These are phyloP conservation scores for Schizochytrium sp. DNA, from an alignment of 108 stramenopile species.

Conservation along the genomic window DNA sequence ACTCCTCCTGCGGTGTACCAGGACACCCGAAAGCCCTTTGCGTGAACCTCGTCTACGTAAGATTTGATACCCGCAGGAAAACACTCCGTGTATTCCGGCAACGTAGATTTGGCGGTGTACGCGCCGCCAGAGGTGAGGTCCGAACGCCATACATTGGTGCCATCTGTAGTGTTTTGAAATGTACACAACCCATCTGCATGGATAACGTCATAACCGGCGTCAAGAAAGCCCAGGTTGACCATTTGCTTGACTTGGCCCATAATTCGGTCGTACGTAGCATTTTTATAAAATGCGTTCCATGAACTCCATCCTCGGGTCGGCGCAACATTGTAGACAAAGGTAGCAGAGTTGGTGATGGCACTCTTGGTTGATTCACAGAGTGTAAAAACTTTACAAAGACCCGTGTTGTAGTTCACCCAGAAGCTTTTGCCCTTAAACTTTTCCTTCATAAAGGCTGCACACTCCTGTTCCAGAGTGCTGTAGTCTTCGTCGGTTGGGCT, in stretches of 20 bases:
- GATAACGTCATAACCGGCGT: conserved; percentile 2
- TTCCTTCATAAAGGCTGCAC: too few species aligned
- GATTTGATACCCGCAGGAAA: not conserved
- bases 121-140: not conserved
- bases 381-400: too few species aligned
- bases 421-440: too few species aligned
- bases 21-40: not conserved
- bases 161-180: not conserved
- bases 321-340: too few species aligned
- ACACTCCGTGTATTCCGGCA: not conserved
- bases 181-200: conserved; percentile 10
- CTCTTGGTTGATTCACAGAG: too few species aligned
- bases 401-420: too few species aligned
- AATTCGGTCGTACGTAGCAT: not conserved
- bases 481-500: too few species aligned
- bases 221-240: not conserved
- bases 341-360: too few species aligned
- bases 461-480: too few species aligned
- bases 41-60: not conserved
- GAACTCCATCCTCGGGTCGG: not conserved
- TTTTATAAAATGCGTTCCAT: not conserved
- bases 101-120: not conserved
- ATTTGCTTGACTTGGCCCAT: conserved; percentile 2
- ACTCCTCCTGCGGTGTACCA: not conserved
- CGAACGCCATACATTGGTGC: not conserved